Evolutionary conservation across 371 early-diverging fungal species (phyloP), one percentile per base, ranked within the genome.

Genomic region (Mucor velutinosus): DNA sequence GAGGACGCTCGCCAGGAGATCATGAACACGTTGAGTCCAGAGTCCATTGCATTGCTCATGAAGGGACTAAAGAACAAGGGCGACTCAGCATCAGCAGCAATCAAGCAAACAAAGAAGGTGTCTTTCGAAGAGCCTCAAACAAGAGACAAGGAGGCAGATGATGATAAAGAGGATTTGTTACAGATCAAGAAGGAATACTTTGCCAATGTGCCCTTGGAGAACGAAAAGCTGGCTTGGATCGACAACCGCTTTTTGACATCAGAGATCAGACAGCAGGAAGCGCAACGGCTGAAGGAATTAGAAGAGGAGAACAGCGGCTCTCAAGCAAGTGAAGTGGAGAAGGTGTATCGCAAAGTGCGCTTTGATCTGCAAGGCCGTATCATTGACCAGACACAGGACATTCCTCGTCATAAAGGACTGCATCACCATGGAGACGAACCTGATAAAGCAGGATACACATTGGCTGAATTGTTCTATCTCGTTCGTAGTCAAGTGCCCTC

Each of bases 341-440:
- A 63, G 59, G 69, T 74, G 21, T 79, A 64, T 67, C 79, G 64
- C 57, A 76, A 55, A 70, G 64, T 74, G 25, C 86, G 96, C 33
- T 95, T 95, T 70, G 94, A 92, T 64, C 91, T 96, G 39, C 76
- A 88, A 35, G 97, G 95, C 15, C 70, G 76, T 19, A 74, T 90
- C 1, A 67, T 95, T n/a, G 85, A 83, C 58, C 71, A 74, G 12
- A 77, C 77, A 1, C 67, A 64, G 0, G 83, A 89, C 2, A 73
- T 90, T 2, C 91, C 94, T 3, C 70, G 79, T 0, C 82, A 90
- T 64, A 71, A 77, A 1, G 96, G 94, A 3, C 79, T 97, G 6
- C 94, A 95, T 78, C 96, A 97, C 71, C 97, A 97, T 69, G 95
- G 95, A 6, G 89, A 90, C 23, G 88, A 92, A 29, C 94, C 96